phyloP scores from a whole-genome alignment of 2,329 filamentous ascomycete genomes.

The Phyllosticta citriasiana region DNA sequence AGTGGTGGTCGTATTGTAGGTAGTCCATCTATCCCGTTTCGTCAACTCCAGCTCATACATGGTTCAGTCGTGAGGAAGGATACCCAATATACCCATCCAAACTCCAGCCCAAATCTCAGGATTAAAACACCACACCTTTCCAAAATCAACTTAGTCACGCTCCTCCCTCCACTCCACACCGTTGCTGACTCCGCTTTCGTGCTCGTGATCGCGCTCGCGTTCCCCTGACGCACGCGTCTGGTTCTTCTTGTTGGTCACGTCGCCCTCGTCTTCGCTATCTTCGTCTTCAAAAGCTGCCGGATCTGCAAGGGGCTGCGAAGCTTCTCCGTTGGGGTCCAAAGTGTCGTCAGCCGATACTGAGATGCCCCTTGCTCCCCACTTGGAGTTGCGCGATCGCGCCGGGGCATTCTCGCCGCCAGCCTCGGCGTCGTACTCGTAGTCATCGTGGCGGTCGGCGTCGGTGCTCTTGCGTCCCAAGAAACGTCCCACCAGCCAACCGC shows the following conservation, averaged over 20 bases:
- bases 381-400: constrained; percentile 20
- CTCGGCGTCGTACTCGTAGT: constrained; percentile 48
- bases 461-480: constrained; percentile 55
- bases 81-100: background rate
- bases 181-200: constrained; percentile 19
- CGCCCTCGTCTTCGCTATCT: constrained; percentile 31
- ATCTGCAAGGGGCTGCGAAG: constrained; percentile 32
- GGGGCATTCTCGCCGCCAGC: constrained; percentile 41
- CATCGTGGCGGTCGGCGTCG: constrained; percentile 37
- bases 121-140: background rate
- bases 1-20: background rate
- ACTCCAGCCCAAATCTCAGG: background rate
- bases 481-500: constrained; percentile 72
- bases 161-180: constrained; percentile 31
- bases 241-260: constrained; percentile 14
- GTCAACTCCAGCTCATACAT: background rate
- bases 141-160: constrained; percentile 7
- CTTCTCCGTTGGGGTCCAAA: constrained; percentile 21
- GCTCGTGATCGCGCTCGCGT: background rate
- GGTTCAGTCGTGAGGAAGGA: background rate
- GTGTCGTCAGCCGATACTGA: constrained; percentile 51
- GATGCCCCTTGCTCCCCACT: constrained; percentile 49
- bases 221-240: background rate
- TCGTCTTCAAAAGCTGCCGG: constrained; percentile 37
- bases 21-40: background rate